Evolutionary conservation across 1,139 yeast genomes (phyloP), one percentile per base, ranked within the genome.

Genomic region (Geotrichum carabidarum): DNA sequence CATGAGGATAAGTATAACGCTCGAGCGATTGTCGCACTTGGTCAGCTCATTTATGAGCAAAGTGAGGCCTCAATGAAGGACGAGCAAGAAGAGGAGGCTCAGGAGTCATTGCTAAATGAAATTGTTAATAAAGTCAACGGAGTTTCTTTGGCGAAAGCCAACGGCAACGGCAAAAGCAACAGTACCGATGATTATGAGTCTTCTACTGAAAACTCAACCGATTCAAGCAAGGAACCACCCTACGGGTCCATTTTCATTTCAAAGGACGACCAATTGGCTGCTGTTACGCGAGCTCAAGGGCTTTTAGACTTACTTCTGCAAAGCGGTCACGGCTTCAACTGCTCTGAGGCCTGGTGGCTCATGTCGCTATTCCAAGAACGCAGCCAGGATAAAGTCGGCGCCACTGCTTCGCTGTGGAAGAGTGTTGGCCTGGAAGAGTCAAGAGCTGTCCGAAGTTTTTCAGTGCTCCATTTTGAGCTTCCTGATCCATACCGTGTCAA

Each of bases 271-370:
- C 74, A 74, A 62, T 73, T 78, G 49, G 84, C 91, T 4, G 93
- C 87, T 0, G 68, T 79, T 11, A 82, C 88, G 3, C 74, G 95
- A 54, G 72, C 84, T 58, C 81, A 83, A 66, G 78, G 81, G 54
- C 70, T 82, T 53, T 73, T 89, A 54, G 93, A 86, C 62, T 70
- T 74, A n/a, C 68, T 83, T 68, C 80, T 83, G 65, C 63, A 74
- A 59, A 71, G 74, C 2, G 70, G 73, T 32, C 73, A 72, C 44
- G 94, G 88, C 1, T 71, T 78, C 58, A 78, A 79, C 63, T 74
- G 76, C 35, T 74, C 87, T 1, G 96, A 88, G 66, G 77, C 85
- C 12, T 86, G 94, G 89, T 84, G 81, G 78, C 77, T 79, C 57
- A 74, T 88, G 59, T 80, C 90, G 3, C 72, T 78, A 61, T 76